Conservation (phyloP, 345 rosid genomes). For the Leavenworthia alabamica region DNA sequence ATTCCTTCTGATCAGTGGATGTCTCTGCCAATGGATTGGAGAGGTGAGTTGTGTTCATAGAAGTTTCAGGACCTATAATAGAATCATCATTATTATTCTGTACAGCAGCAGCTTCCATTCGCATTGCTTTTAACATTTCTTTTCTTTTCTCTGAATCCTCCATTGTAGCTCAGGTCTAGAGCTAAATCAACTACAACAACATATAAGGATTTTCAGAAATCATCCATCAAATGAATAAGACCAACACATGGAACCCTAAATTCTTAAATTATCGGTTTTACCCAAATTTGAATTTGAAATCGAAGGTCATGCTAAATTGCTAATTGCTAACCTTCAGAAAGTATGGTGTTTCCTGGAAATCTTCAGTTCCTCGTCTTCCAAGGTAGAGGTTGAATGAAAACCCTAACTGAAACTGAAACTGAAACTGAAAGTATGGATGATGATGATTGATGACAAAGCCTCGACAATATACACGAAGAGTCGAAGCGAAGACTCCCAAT, state of each 20-base stretch:
- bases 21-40: slow-evolving; percentile 61
- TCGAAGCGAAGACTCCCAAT: not conserved
- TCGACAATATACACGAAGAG: too few relatives aligned
- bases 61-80: slow-evolving; percentile 24
- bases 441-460: not conserved
- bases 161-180: slow-evolving; percentile 32
- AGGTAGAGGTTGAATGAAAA: not conserved
- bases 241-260: too few relatives aligned
- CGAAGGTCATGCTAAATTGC: too few relatives aligned
- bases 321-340: too few relatives aligned
- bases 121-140: slow-evolving; percentile 66
- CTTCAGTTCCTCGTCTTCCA: not conserved
- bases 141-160: slow-evolving; percentile 77
- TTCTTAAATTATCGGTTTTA: too few relatives aligned
- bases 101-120: slow-evolving; percentile 56
- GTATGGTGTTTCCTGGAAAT: not conserved
- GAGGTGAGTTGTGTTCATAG: slow-evolving; percentile 36
- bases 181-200: slow-evolving; percentile 11
- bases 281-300: too few relatives aligned
- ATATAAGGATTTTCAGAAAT: not conserved
- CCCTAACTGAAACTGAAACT: not conserved
- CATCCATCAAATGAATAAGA: not conserved
- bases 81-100: slow-evolving; percentile 39
- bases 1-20: slow-evolving; percentile 30
- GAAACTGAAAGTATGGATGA: too few relatives aligned